Evolutionary conservation across 2,329 filamentous ascomycete genomes (phyloP).

Genomic region (Colletotrichum liriopes): DNA sequence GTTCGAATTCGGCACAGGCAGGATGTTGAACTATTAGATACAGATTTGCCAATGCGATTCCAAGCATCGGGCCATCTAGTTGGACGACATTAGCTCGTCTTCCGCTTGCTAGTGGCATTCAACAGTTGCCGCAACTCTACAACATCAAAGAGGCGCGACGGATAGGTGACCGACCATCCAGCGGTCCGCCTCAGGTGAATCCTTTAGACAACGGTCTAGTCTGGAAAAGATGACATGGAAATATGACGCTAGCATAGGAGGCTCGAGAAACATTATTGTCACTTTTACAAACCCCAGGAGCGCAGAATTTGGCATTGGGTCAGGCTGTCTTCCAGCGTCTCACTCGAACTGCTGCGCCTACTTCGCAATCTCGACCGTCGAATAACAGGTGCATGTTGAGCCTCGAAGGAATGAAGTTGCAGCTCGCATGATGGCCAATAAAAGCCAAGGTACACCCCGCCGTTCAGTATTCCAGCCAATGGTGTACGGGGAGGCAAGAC

Average conservation of each 20-base stretch:
- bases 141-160: no score
- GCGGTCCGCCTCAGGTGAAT: not conserved
- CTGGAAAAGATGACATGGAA: not conserved
- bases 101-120: no score
- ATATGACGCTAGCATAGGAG: not conserved
- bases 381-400: conserved; percentile 4
- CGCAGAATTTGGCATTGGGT: not conserved
- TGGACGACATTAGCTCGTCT: not conserved
- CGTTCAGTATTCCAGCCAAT: conserved; percentile 37
- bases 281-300: not conserved
- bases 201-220: not conserved
- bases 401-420: conserved; percentile 20
- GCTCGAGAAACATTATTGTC: not conserved
- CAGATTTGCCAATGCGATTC: not conserved
- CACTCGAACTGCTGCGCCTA: conserved; percentile 16
- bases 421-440: conserved; percentile 36
- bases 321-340: not conserved
- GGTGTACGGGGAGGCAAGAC: not conserved
- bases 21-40: not conserved
- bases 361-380: conserved; percentile 2
- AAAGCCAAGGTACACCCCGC: not conserved
- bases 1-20: not conserved
- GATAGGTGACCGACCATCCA: no score
- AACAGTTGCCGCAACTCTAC: not conserved
- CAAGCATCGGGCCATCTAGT: not conserved